Percentiles rank a stretch among this genome's conserved stretches.
Conservation (phyloP, 1,284 basidiomycete species). For the Ganoderma lucidum region DNA sequence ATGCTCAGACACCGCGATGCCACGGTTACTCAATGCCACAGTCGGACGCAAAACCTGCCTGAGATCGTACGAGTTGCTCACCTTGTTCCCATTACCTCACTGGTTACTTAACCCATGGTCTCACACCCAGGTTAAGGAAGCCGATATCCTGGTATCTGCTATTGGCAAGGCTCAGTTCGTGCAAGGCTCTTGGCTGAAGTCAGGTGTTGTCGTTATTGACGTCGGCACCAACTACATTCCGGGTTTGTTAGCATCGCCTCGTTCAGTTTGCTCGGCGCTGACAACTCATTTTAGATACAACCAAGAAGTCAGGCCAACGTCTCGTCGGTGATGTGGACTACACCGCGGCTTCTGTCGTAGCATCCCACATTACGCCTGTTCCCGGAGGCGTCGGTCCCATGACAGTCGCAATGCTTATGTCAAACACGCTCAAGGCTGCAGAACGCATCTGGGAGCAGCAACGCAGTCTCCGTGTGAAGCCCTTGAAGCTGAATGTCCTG, state of each 20-base stretch:
- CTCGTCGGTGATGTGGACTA: slow-evolving; percentile 98
- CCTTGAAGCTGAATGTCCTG: slow-evolving; percentile 81
- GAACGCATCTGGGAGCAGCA: slow-evolving; percentile 80
- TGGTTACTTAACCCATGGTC: slow-evolving; percentile 15
- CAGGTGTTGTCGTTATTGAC: slow-evolving; percentile 93
- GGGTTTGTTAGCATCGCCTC: slow-evolving; percentile 52
- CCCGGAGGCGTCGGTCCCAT: slow-evolving; percentile 99
- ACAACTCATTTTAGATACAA: slow-evolving; percentile 61
- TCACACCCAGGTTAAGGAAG: slow-evolving; percentile 70
- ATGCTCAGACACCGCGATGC: slow-evolving; percentile 92
- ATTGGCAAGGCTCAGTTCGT: slow-evolving; percentile 94
- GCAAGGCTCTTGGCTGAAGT: slow-evolving; percentile 95
- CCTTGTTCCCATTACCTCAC: slow-evolving; percentile 12
- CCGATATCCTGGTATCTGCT: slow-evolving; percentile 94
- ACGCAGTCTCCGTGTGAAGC: slow-evolving; percentile 75
- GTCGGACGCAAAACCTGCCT: slow-evolving; percentile 84
- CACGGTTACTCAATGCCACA: slow-evolving; percentile 98
- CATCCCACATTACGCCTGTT: slow-evolving; percentile 95
- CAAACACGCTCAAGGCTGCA: slow-evolving; percentile 90
- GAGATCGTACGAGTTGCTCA: slow-evolving; percentile 63
- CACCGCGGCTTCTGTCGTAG: slow-evolving; percentile 77
- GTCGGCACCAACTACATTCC: slow-evolving; percentile 98
- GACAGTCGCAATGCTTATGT: slow-evolving; percentile 99
- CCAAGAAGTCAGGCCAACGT: slow-evolving; percentile 95
- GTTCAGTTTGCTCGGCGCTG: background rate